Evolutionary conservation across 805 yeast species (phyloP).

Genomic region (Saccharomycopsis fodiens): DNA sequence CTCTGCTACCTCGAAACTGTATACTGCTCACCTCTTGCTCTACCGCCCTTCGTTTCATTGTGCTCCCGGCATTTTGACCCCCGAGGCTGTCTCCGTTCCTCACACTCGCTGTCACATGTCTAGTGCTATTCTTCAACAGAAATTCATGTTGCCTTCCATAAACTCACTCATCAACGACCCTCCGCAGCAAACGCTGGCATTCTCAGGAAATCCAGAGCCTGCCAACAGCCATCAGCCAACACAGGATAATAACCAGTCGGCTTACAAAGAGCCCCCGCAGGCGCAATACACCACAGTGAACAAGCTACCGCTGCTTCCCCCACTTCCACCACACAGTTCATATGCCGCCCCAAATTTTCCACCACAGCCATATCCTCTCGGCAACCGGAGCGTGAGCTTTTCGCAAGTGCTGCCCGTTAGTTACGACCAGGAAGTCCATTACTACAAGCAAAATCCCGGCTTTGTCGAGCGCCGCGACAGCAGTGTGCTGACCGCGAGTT

Average conservation of each 20-base stretch:
- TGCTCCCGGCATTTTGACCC: no score
- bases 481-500: not conserved
- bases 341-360: not conserved
- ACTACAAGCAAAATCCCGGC: not conserved
- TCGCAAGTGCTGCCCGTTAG: not conserved
- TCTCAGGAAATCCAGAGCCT: no score
- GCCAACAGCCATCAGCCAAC: no score
- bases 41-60: no score
- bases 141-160: slow-evolving; percentile 4
- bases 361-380: not conserved
- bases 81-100: no score
- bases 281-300: not conserved
- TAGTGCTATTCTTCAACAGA: not conserved
- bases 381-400: not conserved
- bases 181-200: not conserved
- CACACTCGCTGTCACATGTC: not conserved
- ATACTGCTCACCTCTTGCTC: no score
- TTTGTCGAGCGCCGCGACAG: not conserved
- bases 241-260: not conserved
- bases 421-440: not conserved
- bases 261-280: not conserved
- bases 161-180: slow-evolving; percentile 7
- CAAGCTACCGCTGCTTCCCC: slow-evolving; percentile 1
- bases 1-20: not conserved
- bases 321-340: not conserved